These are phyloP conservation scores for Cladophialophora exuberans DNA, from an alignment of 2,329 filamentous ascomycete species.

Conservation along the genomic window DNA sequence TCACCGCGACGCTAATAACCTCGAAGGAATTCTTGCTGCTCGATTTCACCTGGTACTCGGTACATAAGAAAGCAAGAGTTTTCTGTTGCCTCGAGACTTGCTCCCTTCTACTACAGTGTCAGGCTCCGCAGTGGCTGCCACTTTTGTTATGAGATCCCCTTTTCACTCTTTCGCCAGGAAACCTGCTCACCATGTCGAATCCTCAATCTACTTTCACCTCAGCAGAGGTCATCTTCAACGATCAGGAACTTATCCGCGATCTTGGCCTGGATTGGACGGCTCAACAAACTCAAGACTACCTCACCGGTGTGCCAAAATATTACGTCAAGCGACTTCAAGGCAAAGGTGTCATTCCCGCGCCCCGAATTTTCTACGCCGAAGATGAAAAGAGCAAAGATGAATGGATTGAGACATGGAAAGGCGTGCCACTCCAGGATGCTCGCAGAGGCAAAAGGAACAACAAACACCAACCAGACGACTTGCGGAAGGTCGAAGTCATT, in stretches of 20 bases:
- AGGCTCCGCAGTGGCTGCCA: too few species aligned
- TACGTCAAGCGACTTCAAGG: neutral
- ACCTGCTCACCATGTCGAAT: conserved; percentile 25
- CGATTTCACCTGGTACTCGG: too few species aligned
- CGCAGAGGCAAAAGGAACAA: neutral
- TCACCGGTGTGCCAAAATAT: neutral
- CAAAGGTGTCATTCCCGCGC: neutral
- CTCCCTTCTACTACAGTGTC: too few species aligned
- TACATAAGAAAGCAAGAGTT: too few species aligned
- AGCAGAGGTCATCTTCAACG: neutral
- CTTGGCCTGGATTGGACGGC: neutral
- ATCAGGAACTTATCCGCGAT: neutral
- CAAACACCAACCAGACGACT: too few species aligned
- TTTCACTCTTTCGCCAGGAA: too few species aligned
- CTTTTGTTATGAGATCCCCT: too few species aligned
- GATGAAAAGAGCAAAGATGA: neutral
- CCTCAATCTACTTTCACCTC: too few species aligned
- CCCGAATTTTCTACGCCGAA: neutral
- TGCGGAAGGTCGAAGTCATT: neutral
- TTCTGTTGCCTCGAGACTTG: too few species aligned
- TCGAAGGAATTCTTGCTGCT: too few species aligned
- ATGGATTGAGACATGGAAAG: neutral
- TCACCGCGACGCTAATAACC: too few species aligned
- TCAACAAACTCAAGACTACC: neutral
- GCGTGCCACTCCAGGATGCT: neutral